Conservation (phyloP, 352 stramenopile species). For the Globisporangium acanthophoron region DNA sequence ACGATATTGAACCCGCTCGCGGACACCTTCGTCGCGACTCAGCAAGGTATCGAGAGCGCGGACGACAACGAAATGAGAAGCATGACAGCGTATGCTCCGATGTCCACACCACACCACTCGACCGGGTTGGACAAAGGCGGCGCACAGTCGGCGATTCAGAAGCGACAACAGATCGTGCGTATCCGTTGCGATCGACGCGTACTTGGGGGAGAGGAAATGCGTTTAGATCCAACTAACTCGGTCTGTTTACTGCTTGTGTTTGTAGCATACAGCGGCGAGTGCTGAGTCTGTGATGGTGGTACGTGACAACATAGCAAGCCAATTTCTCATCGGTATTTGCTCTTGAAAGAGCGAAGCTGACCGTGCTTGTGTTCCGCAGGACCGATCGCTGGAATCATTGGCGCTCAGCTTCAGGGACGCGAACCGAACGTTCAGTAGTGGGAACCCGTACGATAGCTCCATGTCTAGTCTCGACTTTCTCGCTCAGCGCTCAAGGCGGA, state of each 20-base stretch:
- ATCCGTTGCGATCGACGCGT: not conserved
- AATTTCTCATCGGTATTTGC: not conserved
- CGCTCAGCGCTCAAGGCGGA: slow-evolving; percentile 11
- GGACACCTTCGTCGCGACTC: slow-evolving; percentile 49
- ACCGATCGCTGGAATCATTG: slow-evolving; percentile 53
- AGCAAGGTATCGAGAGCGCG: not conserved
- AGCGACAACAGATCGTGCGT: slow-evolving; percentile 13
- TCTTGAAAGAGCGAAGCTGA: not conserved
- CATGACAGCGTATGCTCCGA: slow-evolving; percentile 41
- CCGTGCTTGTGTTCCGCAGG: slow-evolving; percentile 19
- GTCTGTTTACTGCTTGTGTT: not conserved
- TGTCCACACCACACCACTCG: slow-evolving; percentile 36
- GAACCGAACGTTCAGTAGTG: slow-evolving; percentile 25
- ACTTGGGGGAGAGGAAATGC: not conserved
- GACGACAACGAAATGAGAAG: slow-evolving; percentile 30
- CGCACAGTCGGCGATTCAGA: slow-evolving; percentile 6
- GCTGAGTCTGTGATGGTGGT: slow-evolving; percentile 45
- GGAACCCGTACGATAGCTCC: slow-evolving; percentile 42
- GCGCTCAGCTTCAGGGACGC: slow-evolving; percentile 38
- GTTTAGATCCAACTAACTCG: not conserved
- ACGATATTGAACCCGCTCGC: slow-evolving; percentile 41
- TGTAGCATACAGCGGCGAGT: slow-evolving; percentile 23
- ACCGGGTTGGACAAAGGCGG: not conserved
- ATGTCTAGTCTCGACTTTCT: slow-evolving; percentile 20
- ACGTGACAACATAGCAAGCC: not conserved